phyloP scores from a whole-genome alignment of 148 eudicot genomes.

The Silene uniflora region DNA sequence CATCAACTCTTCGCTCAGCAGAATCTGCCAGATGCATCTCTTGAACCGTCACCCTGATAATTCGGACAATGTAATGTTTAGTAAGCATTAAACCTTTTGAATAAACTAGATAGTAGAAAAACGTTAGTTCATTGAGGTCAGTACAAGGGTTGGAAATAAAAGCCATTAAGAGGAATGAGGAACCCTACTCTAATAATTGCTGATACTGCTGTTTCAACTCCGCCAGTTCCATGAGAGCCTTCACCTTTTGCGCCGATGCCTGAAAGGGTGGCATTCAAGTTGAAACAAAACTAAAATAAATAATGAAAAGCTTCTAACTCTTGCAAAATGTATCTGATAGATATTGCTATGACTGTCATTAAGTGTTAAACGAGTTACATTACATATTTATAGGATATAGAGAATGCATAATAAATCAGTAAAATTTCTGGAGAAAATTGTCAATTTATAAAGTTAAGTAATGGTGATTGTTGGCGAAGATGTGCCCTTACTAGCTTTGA shows the following conservation, averaged over 20 bases:
- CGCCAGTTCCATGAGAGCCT: constrained; percentile 86
- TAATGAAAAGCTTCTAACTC: background rate
- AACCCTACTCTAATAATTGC: constrained; percentile 58
- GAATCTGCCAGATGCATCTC: constrained; percentile 30
- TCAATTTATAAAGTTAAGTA: too few relatives aligned
- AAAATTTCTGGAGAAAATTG: too few relatives aligned
- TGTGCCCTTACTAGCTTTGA: too few relatives aligned
- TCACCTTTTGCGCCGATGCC: constrained; percentile 88
- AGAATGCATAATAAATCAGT: too few relatives aligned
- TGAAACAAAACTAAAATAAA: background rate
- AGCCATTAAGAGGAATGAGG: background rate
- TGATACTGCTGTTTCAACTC: constrained; percentile 63
- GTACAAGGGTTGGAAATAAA: background rate
- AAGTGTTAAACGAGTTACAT: too few relatives aligned
- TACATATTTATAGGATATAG: too few relatives aligned
- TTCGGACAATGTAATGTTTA: background rate
- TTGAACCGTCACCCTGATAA: constrained; percentile 42
- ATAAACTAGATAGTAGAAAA: background rate
- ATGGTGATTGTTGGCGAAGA: background rate
- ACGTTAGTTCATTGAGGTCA: background rate
- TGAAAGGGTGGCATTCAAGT: constrained; percentile 19
- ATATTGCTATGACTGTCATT: too few relatives aligned
- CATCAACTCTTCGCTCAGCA: constrained; percentile 35
- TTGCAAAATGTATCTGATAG: background rate
- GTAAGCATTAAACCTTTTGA: background rate